Base-by-base conservation (phyloP, 106 monocot genomes). In the Triglochin maritima region DNA sequence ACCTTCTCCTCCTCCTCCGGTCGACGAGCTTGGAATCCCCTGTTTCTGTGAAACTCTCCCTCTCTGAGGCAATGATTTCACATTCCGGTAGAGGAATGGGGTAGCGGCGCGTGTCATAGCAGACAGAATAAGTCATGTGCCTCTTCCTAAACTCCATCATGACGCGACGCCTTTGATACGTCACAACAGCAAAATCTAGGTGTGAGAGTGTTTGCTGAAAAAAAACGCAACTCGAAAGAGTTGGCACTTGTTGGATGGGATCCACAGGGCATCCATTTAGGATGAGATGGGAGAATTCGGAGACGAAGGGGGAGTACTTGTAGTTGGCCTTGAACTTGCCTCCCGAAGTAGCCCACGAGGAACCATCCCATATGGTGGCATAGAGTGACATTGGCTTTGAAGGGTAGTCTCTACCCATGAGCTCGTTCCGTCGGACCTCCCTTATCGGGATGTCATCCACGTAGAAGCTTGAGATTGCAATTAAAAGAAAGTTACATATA, bases 341-440 rank as follows among this genome's bases (percentile, higher is more conserved):
- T 7, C 94, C 94, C 42, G 81, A 76, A 6, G 94, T 90, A 4
- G 94, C 94, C 94, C 94, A 95, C 10, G 47, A 70, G 3, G 94
- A 95, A 0, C 85, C 94, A 52, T 95, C 94, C 94, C 94, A 95
- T 41, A 95, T 90, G 73, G 94, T 95, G 66, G 94, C 90, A 64
- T 95, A 90, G 55, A 95, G 56, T 0, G 87, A 87, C 94, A 95
- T 95, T 8, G 94, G 87, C 73, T 95, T 95, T 5, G 81, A 70
- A 0, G 94, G 94, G 87, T 78, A 95, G 73, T 90, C 87, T 1
- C 85, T 82, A 4, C 81, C 79, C 83, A 86, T 86, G 14, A 57
- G 82, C 0, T 57, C 67, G 47, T 51, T 68, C 15, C 84, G 74
- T 15, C 59, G 59, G 3, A 95, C 77, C 60, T 87, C 83, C 14